These are phyloP conservation scores for Phellinidium pouzarii DNA, from an alignment of 1,284 basidiomycete species.

Conservation along the genomic window DNA sequence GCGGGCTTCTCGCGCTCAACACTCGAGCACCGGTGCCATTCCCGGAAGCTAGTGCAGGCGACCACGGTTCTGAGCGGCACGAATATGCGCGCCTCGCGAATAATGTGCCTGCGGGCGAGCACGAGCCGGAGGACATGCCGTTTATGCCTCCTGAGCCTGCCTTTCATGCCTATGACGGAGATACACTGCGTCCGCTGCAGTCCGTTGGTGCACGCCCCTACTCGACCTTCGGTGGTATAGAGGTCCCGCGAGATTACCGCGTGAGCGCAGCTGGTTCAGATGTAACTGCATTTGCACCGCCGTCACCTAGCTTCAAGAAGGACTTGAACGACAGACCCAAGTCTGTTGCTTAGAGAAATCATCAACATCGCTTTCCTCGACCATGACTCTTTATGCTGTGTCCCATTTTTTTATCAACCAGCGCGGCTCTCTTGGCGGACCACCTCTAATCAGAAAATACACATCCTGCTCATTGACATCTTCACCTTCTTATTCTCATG, in stretches of 20 bases:
- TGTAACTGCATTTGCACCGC: constrained; percentile 44
- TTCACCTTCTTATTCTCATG: too few species aligned
- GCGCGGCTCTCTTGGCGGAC: too few species aligned
- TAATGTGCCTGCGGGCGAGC: too few species aligned
- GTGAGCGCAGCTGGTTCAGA: constrained; percentile 14
- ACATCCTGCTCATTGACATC: not conserved
- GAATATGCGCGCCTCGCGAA: constrained; percentile 10
- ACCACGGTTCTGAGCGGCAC: not conserved
- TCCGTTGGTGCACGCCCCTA: constrained; percentile 9
- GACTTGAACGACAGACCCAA: constrained; percentile 35
- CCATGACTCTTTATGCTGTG: not conserved
- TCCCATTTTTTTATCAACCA: too few species aligned
- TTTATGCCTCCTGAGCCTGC: constrained; percentile 18
- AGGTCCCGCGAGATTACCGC: constrained; percentile 14
- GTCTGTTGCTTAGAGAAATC: constrained; percentile 41
- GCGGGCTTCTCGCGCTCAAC: constrained; percentile 2
- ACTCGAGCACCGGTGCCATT: constrained; percentile 11
- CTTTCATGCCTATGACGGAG: constrained; percentile 16
- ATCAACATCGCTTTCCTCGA: not conserved
- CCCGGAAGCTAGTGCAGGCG: constrained; percentile 3
- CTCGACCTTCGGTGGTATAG: constrained; percentile 13
- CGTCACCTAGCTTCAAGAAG: constrained; percentile 55
- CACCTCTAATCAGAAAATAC: too few species aligned
- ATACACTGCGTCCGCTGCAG: constrained; percentile 15
- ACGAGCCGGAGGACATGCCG: constrained; percentile 16